Conservation (phyloP, 2,329 filamentous ascomycete species). For the Phialophora verrucosa region DNA sequence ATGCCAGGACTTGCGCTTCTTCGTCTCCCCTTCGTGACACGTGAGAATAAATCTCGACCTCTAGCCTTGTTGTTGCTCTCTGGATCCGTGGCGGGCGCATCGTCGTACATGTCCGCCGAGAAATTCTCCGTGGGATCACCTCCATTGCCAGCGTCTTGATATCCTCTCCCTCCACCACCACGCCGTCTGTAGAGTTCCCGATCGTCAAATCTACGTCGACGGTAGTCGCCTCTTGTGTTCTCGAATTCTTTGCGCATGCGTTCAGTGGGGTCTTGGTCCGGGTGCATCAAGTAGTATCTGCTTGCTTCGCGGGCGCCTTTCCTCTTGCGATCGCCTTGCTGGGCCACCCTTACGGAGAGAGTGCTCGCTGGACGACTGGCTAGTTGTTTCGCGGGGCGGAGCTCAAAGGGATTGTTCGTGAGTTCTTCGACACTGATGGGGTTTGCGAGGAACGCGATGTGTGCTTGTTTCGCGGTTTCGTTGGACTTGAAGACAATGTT, state of each 20-base stretch:
- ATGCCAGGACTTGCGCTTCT: conserved; percentile 66
- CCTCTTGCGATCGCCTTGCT: conserved; percentile 78
- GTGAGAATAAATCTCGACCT: conserved; percentile 49
- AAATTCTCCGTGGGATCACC: conserved; percentile 54
- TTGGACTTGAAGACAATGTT: conserved; percentile 76
- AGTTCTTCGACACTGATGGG: conserved; percentile 45
- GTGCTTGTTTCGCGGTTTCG: conserved; percentile 60
- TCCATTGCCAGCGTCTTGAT: conserved; percentile 56
- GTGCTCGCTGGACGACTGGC: conserved; percentile 70
- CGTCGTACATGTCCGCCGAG: conserved; percentile 82
- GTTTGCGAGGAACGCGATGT: conserved; percentile 55
- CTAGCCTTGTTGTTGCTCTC: conserved; percentile 40
- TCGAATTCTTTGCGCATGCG: conserved; percentile 62
- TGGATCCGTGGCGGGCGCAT: conserved; percentile 55
- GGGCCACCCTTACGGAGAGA: conserved; percentile 75
- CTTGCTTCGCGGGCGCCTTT: conserved; percentile 79
- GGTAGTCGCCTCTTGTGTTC: conserved; percentile 55
- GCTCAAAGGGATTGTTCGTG: conserved; percentile 65
- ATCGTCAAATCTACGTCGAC: conserved; percentile 65
- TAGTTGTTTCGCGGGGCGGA: conserved; percentile 72
- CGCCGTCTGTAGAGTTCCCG: conserved; percentile 56
- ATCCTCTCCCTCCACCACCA: conserved; percentile 6
- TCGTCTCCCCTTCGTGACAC: conserved; percentile 51
- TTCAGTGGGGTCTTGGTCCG: conserved; percentile 83
- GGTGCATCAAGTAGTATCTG: conserved; percentile 89